Evolutionary conservation across 1,284 basidiomycete species (phyloP), one percentile per base, ranked within the genome.

Genomic region (Tylopilus sp.): DNA sequence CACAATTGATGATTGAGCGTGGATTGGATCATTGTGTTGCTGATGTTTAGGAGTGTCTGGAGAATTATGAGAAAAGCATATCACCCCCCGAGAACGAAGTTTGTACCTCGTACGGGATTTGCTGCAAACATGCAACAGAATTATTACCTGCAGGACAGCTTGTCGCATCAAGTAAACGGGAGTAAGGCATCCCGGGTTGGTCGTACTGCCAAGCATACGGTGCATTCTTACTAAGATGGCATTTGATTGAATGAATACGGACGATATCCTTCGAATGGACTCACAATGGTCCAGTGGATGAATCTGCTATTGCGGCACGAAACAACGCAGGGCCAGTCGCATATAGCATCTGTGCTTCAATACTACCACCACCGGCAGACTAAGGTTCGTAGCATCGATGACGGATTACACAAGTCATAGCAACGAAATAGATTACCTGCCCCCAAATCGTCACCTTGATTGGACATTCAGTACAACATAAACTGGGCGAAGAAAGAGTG

Each of bases 161-260:
- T 0, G 84, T 85, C 10, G 81, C 75, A 8, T 77, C 75, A 7
- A 88, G 74, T 3, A 90, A 78, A 38, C 82, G 81, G 33, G 81
- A 74, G 65, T 86, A 90, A 0, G 89, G 86, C 68, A 86, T 82
- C 6, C 84, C 88, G 5, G 87, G 81, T 57, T 83, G 79, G 60
- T 90, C 89, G 62, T 86, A 90, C 26, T 81, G 84, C 64, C 81
- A 82, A 6, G 47, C 47, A 49, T 81, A 80, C 0, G 88, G 88
- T 2, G 83, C 82, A 32, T 81, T 89, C 74, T 90, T 89, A 72
- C 88, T 90, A 56, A 16, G 52, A 26, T 36, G 57, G n/a, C 16
- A 44, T 44, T 24, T 24, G 47, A 24, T 49, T 13, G n/a, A 24
- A 13, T 49, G n/a, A 49, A 44, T 9, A 41, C 51, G 10, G 24